Conservation (phyloP, 148 eudicot species). For the Polygonum aviculare region DNA sequence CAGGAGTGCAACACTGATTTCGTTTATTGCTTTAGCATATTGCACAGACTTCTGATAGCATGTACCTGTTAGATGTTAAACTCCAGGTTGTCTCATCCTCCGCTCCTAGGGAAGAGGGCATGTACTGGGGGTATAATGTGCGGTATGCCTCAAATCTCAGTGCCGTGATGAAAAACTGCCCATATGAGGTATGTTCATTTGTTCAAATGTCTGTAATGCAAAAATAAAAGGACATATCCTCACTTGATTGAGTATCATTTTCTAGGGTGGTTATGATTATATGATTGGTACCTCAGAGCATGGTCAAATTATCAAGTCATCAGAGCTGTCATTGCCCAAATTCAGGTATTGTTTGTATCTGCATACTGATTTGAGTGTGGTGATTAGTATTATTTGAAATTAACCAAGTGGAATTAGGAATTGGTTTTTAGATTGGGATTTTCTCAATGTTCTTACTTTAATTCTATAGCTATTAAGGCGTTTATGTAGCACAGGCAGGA, state of each 20-base stretch:
- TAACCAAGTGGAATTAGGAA: background rate
- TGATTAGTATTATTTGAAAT: background rate
- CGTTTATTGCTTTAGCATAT: background rate
- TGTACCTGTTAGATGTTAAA: conserved; percentile 27
- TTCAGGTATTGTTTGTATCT: conserved; percentile 47
- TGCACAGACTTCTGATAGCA: conserved; percentile 6
- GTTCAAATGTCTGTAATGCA: background rate
- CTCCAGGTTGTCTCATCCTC: conserved; percentile 66
- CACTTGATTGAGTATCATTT: background rate
- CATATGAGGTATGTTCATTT: conserved; percentile 65
- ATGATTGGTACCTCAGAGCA: conserved; percentile 97
- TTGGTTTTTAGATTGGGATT: background rate
- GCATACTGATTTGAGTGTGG: background rate
- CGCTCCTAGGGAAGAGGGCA: conserved; percentile 62
- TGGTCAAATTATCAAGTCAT: conserved; percentile 66
- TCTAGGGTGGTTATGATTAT: conserved; percentile 89
- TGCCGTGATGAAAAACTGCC: conserved; percentile 60
- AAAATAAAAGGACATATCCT: background rate
- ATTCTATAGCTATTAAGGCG: background rate
- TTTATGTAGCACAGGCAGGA: background rate
- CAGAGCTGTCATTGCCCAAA: conserved; percentile 66
- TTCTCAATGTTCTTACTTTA: background rate
- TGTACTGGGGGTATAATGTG: conserved; percentile 97
- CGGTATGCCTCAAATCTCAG: conserved; percentile 87
- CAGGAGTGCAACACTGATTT: background rate